Conservation (phyloP, 495 filamentous ascomycete genomes). For the Chaetomium cochliodes region DNA sequence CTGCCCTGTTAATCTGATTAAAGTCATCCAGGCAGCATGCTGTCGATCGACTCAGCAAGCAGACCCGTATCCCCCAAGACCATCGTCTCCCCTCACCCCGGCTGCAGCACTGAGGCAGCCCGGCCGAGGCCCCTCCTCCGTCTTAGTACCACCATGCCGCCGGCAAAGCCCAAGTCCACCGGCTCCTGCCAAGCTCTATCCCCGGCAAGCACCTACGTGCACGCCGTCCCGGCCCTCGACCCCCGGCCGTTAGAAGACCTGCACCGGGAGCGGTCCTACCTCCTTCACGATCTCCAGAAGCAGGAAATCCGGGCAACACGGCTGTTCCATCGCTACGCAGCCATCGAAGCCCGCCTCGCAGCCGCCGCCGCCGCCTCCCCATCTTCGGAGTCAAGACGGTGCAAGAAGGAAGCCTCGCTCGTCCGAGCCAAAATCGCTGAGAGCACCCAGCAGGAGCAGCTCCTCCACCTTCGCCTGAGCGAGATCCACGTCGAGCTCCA, state of each 20-base stretch:
- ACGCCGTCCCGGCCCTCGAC: constrained; percentile 23
- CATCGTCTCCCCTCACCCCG: not conserved
- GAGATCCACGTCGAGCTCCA: constrained; percentile 47
- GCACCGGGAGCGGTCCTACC: constrained; percentile 42
- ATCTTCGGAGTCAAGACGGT: constrained; percentile 6
- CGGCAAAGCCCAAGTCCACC: not conserved
- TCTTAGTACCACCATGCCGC: not conserved
- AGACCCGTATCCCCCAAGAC: constrained; percentile 17
- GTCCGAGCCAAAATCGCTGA: constrained; percentile 35
- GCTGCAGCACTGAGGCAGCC: not conserved
- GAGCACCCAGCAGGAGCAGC: constrained; percentile 41
- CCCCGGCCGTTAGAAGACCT: constrained; percentile 41
- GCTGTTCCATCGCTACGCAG: constrained; percentile 35
- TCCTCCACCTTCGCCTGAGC: constrained; percentile 41
- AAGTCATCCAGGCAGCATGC: not conserved
- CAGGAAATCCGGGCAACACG: constrained; percentile 36
- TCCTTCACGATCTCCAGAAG: constrained; percentile 39
- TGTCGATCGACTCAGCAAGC: constrained; percentile 3
- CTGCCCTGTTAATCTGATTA: not conserved
- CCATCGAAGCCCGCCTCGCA: constrained; percentile 29
- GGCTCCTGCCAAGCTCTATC: constrained; percentile 3
- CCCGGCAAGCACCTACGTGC: constrained; percentile 12
- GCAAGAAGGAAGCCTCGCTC: constrained; percentile 19
- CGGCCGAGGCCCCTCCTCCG: not conserved
- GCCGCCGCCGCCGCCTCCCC: not conserved